Evolutionary conservation across 306 rosid genomes (phyloP).

Genomic region (Vigna nakashimae): DNA sequence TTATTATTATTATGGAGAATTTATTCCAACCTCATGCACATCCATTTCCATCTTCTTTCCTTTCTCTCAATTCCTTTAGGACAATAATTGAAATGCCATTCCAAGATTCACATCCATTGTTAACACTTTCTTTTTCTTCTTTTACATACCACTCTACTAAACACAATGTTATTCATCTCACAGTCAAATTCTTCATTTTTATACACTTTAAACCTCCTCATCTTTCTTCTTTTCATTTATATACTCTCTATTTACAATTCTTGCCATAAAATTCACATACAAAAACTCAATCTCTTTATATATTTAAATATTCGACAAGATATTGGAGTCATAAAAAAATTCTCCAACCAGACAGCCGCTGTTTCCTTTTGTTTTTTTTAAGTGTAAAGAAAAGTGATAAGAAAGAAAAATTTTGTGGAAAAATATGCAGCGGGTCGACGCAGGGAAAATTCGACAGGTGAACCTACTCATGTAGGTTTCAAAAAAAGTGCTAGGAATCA

Average conservation of each 20-base stretch:
- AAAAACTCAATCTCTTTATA: too few relatives aligned
- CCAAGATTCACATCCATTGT: constrained; percentile 67
- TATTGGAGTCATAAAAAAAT: too few relatives aligned
- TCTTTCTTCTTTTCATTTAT: too few relatives aligned
- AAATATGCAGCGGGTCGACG: constrained; percentile 71
- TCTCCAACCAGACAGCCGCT: neutral
- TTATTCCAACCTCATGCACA: constrained; percentile 59
- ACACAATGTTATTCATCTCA: neutral
- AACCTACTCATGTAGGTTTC: constrained; percentile 50
- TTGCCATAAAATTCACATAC: too few relatives aligned
- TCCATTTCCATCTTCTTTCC: constrained; percentile 52
- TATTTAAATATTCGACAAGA: too few relatives aligned
- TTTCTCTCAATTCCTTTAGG: constrained; percentile 52
- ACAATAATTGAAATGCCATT: constrained; percentile 89
- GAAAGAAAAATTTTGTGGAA: constrained; percentile 38
- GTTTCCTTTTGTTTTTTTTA: neutral
- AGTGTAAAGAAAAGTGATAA: constrained; percentile 31
- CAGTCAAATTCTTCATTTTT: neutral
- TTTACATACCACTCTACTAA: neutral
- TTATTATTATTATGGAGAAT: constrained; percentile 51
- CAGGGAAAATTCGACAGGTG: constrained; percentile 55
- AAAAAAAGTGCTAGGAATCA: constrained; percentile 51
- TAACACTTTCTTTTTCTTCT: constrained; percentile 38
- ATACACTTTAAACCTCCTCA: too few relatives aligned
- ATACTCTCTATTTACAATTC: too few relatives aligned